phyloP scores from a whole-genome alignment of 306 rosid species.

The Boehmeria nivea region DNA sequence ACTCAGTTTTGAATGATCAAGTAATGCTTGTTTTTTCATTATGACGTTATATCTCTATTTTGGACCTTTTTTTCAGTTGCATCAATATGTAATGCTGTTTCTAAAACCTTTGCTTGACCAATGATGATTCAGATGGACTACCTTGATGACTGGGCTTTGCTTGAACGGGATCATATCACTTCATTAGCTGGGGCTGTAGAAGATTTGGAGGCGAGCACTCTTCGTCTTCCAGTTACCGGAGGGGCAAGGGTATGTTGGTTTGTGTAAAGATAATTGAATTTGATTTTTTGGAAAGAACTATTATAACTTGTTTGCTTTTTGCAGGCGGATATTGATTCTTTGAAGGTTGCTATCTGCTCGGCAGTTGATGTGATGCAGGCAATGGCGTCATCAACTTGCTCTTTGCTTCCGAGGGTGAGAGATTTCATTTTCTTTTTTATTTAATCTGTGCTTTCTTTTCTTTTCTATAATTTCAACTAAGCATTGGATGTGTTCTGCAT shows the following conservation, averaged over 20 bases:
- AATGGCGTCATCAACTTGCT: slow-evolving; percentile 78
- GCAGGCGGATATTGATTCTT: slow-evolving; percentile 79
- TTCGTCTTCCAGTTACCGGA: slow-evolving; percentile 85
- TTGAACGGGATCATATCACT: slow-evolving; percentile 65
- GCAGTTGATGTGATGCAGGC: slow-evolving; percentile 87
- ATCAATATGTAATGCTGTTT: slow-evolving; percentile 16
- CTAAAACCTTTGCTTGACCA: slow-evolving; percentile 21
- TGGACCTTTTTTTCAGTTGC: not conserved
- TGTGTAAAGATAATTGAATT: slow-evolving; percentile 8
- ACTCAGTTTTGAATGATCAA: slow-evolving; percentile 70
- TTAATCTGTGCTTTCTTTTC: not conserved
- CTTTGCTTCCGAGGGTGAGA: slow-evolving; percentile 72
- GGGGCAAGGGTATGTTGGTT: slow-evolving; percentile 67
- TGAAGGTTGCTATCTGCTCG: slow-evolving; percentile 80
- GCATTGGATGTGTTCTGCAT: too few species aligned
- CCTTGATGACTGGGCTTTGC: slow-evolving; percentile 82
- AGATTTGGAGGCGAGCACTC: slow-evolving; percentile 90
- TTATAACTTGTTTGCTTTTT: slow-evolving; percentile 19
- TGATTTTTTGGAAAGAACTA: slow-evolving; percentile 15
- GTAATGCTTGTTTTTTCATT: slow-evolving; percentile 52
- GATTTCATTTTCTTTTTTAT: not conserved
- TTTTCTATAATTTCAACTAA: too few species aligned
- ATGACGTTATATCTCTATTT: not conserved
- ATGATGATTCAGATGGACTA: slow-evolving; percentile 58
- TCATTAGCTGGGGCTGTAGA: slow-evolving; percentile 80